These are phyloP conservation scores for Juncus inflexus DNA, from an alignment of 176 grass and related monocot genomes.

Conservation along the genomic window DNA sequence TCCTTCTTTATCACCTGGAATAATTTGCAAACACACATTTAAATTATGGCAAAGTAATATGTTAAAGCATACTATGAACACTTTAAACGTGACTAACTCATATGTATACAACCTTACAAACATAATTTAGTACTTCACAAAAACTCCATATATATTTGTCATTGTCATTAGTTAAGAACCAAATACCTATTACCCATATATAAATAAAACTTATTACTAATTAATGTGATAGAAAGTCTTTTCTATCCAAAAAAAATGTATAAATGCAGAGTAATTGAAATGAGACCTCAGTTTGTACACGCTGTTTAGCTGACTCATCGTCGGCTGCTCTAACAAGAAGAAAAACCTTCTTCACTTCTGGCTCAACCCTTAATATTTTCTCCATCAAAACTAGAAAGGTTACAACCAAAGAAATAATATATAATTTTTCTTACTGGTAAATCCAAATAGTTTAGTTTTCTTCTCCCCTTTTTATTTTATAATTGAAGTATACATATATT, in stretches of 20 bases:
- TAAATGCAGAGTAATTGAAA: not conserved
- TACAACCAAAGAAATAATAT: not conserved
- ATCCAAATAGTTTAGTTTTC: not conserved
- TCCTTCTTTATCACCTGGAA: too few species aligned
- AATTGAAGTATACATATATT: too few species aligned
- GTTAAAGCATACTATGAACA: not conserved
- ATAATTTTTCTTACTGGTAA: too few species aligned
- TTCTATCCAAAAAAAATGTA: not conserved
- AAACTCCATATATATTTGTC: too few species aligned
- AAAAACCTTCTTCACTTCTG: conserved; percentile 49
- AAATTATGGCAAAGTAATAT: not conserved
- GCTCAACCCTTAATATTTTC: conserved; percentile 82
- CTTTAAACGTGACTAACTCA: not conserved
- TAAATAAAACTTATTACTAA: not conserved
- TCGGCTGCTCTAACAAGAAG: conserved; percentile 4
- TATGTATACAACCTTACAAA: too few species aligned
- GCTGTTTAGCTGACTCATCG: conserved; percentile 32
- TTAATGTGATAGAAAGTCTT: not conserved
- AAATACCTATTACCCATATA: too few species aligned
- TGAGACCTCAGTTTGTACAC: conserved; percentile 12
- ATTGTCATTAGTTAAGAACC: too few species aligned
- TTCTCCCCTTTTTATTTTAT: too few species aligned
- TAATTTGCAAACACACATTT: not conserved
- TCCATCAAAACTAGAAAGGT: conserved; percentile 69
- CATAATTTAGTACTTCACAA: too few species aligned